A percentile compares a stretch with the other conserved stretches of the same genome.
phyloP scores from a whole-genome alignment of 106 monocot genomes.

The Dioscorea alata region DNA sequence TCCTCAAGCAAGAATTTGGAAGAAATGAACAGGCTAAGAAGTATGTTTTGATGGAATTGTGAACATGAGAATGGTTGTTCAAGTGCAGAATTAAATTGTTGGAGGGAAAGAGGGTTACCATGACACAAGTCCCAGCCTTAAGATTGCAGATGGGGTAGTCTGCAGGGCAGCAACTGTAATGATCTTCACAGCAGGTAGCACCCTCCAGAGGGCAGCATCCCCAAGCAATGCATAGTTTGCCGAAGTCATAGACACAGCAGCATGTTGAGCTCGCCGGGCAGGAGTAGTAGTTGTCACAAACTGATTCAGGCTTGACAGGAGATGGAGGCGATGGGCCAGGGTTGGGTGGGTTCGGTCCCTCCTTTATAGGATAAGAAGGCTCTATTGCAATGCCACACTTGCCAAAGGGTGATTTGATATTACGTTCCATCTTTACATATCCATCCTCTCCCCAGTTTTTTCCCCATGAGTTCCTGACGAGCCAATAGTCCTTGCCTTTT shows the following conservation, averaged over 20 bases:
- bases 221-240: slow-evolving; percentile 41
- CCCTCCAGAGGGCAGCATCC: slow-evolving; percentile 68
- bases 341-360: slow-evolving; percentile 56
- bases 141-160: slow-evolving; percentile 62
- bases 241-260: slow-evolving; percentile 47
- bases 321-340: slow-evolving; percentile 53
- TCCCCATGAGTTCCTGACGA: slow-evolving; percentile 86
- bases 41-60: neutral
- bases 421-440: slow-evolving; percentile 61
- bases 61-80: neutral
- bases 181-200: slow-evolving; percentile 65
- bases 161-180: slow-evolving; percentile 69
- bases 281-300: slow-evolving; percentile 55
- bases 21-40: too few relatives aligned
- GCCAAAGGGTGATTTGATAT: slow-evolving; percentile 17
- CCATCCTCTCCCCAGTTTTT: slow-evolving; percentile 58
- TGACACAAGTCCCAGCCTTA: slow-evolving; percentile 35
- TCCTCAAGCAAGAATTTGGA: too few relatives aligned
- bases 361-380: slow-evolving; percentile 72
- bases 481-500: slow-evolving; percentile 80
- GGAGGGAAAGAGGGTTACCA: slow-evolving; percentile 16
- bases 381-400: slow-evolving; percentile 78
- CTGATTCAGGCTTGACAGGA: slow-evolving; percentile 30
- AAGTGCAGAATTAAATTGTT: neutral
- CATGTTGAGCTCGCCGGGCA: slow-evolving; percentile 56